Evolutionary conservation across 352 stramenopile species (phyloP), one percentile per base, ranked within the genome.

Genomic region (Pythium diclinum): DNA sequence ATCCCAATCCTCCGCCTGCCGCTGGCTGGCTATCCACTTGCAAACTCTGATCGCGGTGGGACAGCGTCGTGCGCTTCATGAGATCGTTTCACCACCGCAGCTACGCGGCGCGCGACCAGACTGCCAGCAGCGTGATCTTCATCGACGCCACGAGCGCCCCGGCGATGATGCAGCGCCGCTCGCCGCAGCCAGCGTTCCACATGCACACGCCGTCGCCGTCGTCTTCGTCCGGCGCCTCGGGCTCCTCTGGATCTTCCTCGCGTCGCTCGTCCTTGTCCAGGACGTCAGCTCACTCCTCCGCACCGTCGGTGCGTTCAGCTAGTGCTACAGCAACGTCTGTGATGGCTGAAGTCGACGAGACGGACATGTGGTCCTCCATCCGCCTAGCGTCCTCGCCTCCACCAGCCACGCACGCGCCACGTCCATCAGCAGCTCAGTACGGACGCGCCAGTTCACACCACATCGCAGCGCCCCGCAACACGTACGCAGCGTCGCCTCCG

Each of bases 321-420:
- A 61, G 19, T 30, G 46, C 34, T 3, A 33, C 59, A 21, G 23
- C 16, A 13, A 4, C 40, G 23, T 33, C 47, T 28, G 10, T 36
- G 14, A 53, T 32, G 59, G 21, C 28, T 11, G 2, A 30, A n/a
- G 13, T 53, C 30, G 63, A 65, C 56, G 63, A 70, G 17, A 47
- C 32, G 6, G 63, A 57, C 14, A 3, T 61, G 38, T 70, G 63
- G 63, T 52, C 63, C 49, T 70, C 63, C 9, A 62, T 70, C 32
- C 56, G 57, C 19, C 52, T 70, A 8, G 57, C 63, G 9, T 61
- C 56, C 13, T 65, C 62, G 21, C 55, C 62, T 13, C 44, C 63
- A 0, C 42, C n/a, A 25, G 13, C 25, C 2, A 52, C 51, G 0
- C 8, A 16, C 0, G n/a, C 32, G 25, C 16, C 17, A 2, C 16